These are phyloP conservation scores for Gossypium lobatum DNA, from an alignment of 441 rosid genomes.

Conservation along the genomic window DNA sequence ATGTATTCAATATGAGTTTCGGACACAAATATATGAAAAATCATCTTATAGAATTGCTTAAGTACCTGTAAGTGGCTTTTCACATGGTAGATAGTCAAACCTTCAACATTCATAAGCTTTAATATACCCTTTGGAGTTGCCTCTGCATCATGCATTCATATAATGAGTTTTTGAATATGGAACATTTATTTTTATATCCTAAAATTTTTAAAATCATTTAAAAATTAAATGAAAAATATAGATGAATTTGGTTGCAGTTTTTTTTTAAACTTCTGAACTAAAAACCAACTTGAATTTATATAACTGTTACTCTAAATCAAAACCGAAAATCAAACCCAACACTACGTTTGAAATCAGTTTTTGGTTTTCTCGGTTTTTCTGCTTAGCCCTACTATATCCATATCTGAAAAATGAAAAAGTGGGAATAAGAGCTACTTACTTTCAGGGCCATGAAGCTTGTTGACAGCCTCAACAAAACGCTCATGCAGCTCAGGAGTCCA, in stretches of 20 bases:
- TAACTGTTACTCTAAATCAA: background rate
- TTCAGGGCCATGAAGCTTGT: constrained; percentile 81
- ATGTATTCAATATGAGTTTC: background rate
- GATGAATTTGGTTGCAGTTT: background rate
- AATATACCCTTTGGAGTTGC: constrained; percentile 89
- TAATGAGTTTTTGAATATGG: constrained; percentile 1
- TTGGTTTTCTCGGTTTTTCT: background rate
- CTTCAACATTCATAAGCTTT: constrained; percentile 81
- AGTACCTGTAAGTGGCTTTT: constrained; percentile 92
- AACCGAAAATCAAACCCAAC: background rate
- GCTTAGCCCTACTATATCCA: background rate
- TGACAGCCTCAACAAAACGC: constrained; percentile 61
- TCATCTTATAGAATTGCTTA: constrained; percentile 12
- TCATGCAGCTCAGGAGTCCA: constrained; percentile 95
- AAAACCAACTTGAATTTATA: background rate
- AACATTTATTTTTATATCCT: background rate
- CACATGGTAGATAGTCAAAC: constrained; percentile 85
- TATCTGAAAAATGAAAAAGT: background rate
- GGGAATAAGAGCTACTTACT: constrained; percentile 37
- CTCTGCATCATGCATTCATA: constrained; percentile 39
- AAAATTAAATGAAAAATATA: too few species aligned
- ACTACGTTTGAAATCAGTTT: background rate
- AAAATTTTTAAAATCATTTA: too few species aligned
- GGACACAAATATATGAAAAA: background rate
- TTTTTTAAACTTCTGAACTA: background rate